A percentile compares a stretch with the other conserved stretches of the same genome.
Conservation (phyloP, 2,329 filamentous ascomycete genomes). For the Colletotrichum aenigma region DNA sequence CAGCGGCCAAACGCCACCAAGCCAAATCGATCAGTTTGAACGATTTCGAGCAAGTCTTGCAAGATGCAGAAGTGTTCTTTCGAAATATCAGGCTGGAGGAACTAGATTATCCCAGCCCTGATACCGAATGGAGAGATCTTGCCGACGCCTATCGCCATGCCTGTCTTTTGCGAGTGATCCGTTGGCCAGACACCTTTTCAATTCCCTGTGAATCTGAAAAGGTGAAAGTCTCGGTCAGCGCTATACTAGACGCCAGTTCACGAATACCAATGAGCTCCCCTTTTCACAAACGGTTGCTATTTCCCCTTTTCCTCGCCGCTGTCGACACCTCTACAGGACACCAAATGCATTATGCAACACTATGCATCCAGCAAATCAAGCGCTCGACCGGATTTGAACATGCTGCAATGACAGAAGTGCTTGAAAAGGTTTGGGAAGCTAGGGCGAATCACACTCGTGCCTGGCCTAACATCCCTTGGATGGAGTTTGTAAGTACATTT, state of each 20-base stretch:
- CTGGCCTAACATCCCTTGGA: slow-evolving; percentile 28
- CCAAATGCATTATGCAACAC: slow-evolving; percentile 28
- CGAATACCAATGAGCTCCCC: slow-evolving; percentile 22
- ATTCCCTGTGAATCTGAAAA: slow-evolving; percentile 25
- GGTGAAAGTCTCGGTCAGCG: slow-evolving; percentile 26
- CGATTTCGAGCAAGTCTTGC: slow-evolving; percentile 20
- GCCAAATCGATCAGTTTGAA: background rate
- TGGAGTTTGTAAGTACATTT: slow-evolving; percentile 29
- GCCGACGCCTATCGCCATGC: slow-evolving; percentile 33
- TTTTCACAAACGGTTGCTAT: slow-evolving; percentile 30
- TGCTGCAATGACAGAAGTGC: slow-evolving; percentile 26
- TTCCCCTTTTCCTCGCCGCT: slow-evolving; percentile 30
- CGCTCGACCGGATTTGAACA: slow-evolving; percentile 27
- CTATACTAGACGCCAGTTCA: slow-evolving; percentile 28
- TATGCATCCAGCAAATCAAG: slow-evolving; percentile 28
- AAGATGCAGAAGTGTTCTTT: slow-evolving; percentile 26
- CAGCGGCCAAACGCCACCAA: slow-evolving; percentile 24
- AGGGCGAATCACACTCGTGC: slow-evolving; percentile 18
- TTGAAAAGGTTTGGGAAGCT: slow-evolving; percentile 28
- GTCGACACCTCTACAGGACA: slow-evolving; percentile 26
- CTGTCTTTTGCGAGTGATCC: slow-evolving; percentile 28
- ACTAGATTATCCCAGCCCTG: slow-evolving; percentile 27
- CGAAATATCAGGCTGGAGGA: slow-evolving; percentile 27
- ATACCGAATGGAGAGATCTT: slow-evolving; percentile 29
- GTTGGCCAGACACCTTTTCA: slow-evolving; percentile 28